A percentile compares a stretch with the other conserved stretches of the same genome.
Evolutionary conservation across 441 rosid species (phyloP).

Genomic region (Lagerstroemia fauriei): DNA sequence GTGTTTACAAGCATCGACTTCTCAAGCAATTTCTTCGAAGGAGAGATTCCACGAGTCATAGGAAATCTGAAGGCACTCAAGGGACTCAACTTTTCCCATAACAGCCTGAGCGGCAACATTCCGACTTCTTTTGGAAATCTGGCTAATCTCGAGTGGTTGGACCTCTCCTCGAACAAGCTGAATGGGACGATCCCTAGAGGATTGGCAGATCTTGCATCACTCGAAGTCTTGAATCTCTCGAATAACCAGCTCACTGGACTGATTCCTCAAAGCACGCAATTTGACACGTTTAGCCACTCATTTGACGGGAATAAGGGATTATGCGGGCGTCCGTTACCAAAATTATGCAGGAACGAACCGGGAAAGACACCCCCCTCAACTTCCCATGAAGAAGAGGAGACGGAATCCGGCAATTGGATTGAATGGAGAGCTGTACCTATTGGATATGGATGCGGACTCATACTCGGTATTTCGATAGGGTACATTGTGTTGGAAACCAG

Average conservation of each 20-base stretch:
- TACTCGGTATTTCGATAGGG: background rate
- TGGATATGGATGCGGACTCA: background rate
- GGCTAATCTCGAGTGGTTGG: background rate
- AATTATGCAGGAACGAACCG: constrained; percentile 30
- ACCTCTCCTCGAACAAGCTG: constrained; percentile 3
- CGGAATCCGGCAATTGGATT: background rate
- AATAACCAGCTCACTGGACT: background rate
- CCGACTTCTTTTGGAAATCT: background rate
- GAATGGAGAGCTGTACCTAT: background rate
- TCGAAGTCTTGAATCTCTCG: background rate
- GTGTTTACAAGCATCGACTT: background rate
- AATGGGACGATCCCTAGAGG: background rate
- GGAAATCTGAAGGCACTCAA: background rate
- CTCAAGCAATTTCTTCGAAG: constrained; percentile 2
- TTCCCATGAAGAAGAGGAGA: background rate
- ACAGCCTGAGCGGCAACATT: background rate
- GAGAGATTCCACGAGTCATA: constrained; percentile 1
- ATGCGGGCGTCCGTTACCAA: background rate
- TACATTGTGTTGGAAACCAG: background rate
- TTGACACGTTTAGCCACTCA: background rate
- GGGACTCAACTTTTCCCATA: background rate
- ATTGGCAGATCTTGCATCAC: background rate
- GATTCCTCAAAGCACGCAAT: background rate
- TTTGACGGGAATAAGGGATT: background rate
- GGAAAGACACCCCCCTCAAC: background rate